Base-by-base conservation (phyloP, 225 moss, liverwort and hornwort genomes). In the Climacium dendroides region DNA sequence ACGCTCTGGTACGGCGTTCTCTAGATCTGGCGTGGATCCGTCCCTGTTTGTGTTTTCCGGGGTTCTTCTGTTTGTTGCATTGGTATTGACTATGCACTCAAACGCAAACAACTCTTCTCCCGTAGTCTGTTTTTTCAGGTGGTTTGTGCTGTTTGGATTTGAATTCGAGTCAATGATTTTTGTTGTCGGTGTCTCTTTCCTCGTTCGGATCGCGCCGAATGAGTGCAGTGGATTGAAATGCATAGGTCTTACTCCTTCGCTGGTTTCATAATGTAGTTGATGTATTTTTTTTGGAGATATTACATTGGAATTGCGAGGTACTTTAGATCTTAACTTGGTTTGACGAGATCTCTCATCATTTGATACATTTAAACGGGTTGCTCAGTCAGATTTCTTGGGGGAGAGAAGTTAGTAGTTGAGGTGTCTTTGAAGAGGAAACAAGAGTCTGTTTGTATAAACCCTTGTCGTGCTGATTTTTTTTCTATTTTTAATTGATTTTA, bases 11-110 rank as follows among this genome's bases (percentile, higher is more conserved):
- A 60, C 66, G 84, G 39, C 53, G 26, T 32, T 26, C 23, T 78
- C 74, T 81, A 84, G 89, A 90, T 92, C 92, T 92, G 59, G 53
- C 30, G 71, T 52, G 81, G 87, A 90, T 92, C 92, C 73, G 30
- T 61, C 54, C n/a, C n/a, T 53, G 20, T n/a, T 50, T 37, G 59
- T 50, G 64, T 72, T 76, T 34, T 19, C 48, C 16, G 84, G 50
- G 59, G 72, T 19, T 41, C 26, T 77, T 24, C 63, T 16, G n/a
- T 12, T 54, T 54, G 12, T 47, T 86, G 45, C 85, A 54, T 50
- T 67, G 74, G 18, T 82, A 73, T 59, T 78, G 65, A 6, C 59
- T 73, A n/a, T 55, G 41, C 35, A 28, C 80, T 67, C 60, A 20
- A 37, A 32, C 53, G 19, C 78, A 13, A 45, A 20, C 3, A 25